A percentile compares a stretch with the other conserved stretches of the same genome.
These are phyloP conservation scores for Blastosporella zonata DNA, from an alignment of 1,284 basidiomycete species.

Conservation along the genomic window DNA sequence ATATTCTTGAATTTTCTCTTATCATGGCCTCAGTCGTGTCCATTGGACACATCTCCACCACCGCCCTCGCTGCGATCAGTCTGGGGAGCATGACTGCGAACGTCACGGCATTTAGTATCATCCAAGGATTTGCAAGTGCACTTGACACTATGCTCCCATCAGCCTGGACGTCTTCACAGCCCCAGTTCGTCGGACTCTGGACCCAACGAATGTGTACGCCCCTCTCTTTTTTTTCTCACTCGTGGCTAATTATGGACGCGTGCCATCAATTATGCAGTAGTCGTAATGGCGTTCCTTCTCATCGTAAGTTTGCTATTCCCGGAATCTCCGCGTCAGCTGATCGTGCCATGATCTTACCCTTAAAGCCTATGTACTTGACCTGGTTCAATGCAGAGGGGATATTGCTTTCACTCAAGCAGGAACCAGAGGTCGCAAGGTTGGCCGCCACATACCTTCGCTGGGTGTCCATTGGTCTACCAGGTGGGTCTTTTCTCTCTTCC, in stretches of 20 bases:
- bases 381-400: slow-evolving; percentile 86
- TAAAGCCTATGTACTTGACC: slow-evolving; percentile 63
- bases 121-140: slow-evolving; percentile 84
- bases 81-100: slow-evolving; percentile 87
- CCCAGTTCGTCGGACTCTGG: slow-evolving; percentile 87
- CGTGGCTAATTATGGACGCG: background rate
- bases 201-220: slow-evolving; percentile 79
- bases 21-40: slow-evolving; percentile 75
- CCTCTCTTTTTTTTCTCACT: slow-evolving; percentile 1
- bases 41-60: slow-evolving; percentile 83
- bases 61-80: slow-evolving; percentile 81
- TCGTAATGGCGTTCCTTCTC: slow-evolving; percentile 61
- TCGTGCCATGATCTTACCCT: slow-evolving; percentile 8
- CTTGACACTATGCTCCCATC: slow-evolving; percentile 89
- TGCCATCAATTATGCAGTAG: slow-evolving; percentile 36
- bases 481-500: slow-evolving; percentile 25
- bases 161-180: slow-evolving; percentile 86
- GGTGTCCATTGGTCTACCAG: slow-evolving; percentile 80
- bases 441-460: slow-evolving; percentile 79
- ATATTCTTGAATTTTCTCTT: slow-evolving; percentile 75
- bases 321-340: background rate
- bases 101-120: slow-evolving; percentile 58
- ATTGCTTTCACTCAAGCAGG: slow-evolving; percentile 79
- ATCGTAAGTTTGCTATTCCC: slow-evolving; percentile 44
- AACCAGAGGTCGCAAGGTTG: slow-evolving; percentile 78